These are phyloP conservation scores for Clarireedia hainanense DNA, from an alignment of 2,329 filamentous ascomycete genomes.

Conservation along the genomic window DNA sequence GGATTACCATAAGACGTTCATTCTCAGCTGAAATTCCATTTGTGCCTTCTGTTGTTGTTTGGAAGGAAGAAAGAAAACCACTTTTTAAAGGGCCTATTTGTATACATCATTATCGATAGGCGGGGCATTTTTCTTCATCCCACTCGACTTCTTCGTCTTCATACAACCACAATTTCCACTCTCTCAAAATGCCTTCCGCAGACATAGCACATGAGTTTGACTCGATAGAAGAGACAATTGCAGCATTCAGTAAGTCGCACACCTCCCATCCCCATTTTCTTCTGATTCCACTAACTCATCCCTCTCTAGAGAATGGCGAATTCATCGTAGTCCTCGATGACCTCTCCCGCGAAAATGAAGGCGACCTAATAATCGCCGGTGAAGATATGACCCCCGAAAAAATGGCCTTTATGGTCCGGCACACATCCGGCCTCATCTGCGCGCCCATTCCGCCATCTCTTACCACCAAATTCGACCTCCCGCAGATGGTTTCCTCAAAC, in stretches of 20 bases:
- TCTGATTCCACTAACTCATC: slow-evolving; percentile 9
- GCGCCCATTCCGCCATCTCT: slow-evolving; percentile 67
- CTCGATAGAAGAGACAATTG: slow-evolving; percentile 56
- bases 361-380: slow-evolving; percentile 93
- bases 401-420: slow-evolving; percentile 92
- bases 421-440: slow-evolving; percentile 88
- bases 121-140: slow-evolving; percentile 8
- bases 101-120: slow-evolving; percentile 5
- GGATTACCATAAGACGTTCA: background rate
- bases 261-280: background rate
- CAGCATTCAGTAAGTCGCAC: slow-evolving; percentile 50
- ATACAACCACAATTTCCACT: background rate
- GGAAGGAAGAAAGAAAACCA: background rate
- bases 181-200: slow-evolving; percentile 25
- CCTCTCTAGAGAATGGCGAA: slow-evolving; percentile 59
- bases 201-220: slow-evolving; percentile 42
- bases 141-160: background rate
- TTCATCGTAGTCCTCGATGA: slow-evolving; percentile 96
- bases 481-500: slow-evolving; percentile 72
- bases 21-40: background rate
- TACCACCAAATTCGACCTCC: slow-evolving; percentile 65
- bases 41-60: background rate
- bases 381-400: slow-evolving; percentile 76
- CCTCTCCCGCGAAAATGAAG: slow-evolving; percentile 90
- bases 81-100: background rate